Base-by-base conservation (phyloP, 2,329 filamentous ascomycete species). In the Penicillium expansum region DNA sequence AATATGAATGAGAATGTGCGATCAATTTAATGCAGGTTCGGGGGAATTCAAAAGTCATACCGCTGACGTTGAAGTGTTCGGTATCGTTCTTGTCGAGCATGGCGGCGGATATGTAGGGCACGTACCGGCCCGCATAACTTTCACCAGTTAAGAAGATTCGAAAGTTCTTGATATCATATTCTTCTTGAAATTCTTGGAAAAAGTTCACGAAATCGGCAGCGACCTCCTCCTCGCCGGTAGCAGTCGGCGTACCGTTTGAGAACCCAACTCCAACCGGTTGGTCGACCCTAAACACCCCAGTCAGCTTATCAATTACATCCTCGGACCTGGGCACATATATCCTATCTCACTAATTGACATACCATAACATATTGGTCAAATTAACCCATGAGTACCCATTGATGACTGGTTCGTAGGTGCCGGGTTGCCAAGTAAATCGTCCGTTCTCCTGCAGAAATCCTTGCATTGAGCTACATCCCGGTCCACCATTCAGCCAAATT, bases 401-500 rank as follows among this genome's bases (percentile, higher is more conserved):
- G 43, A 77, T 74, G 0, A 85, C 79, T 0, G 89, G 88, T 22
- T 80, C 78, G 50, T 79, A 82, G 0, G 88, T 92, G 27, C 90
- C 90, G 9, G 84, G 80, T 67, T 88, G 83, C 87, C 87, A 90
- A 5, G 82, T 56, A 66, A 90, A 88, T 0, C 89, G 87, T 0
- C 90, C 89, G 63, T 91, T 92, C 65, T 93, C 89, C 48, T 90
- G 88, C 9, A 93, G 71, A 1, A 92, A 77, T 5, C 88, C 89
- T 62, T 86, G 81, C 6, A 91, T 79, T 1, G 86, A 89, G 32
- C 74, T 79, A 61, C 79, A 82, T 13, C 80, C 79, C 16, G 80
- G 80, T 4, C 81, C 80, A 33, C 84, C 84, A 57, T 85, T 86
- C 32, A 76, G 58, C 71, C 70, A 75, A 57, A 76, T 73, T 3